Evolutionary conservation across 169 alveolate genomes (phyloP).

Genomic region (Eimeria necatrix): DNA sequence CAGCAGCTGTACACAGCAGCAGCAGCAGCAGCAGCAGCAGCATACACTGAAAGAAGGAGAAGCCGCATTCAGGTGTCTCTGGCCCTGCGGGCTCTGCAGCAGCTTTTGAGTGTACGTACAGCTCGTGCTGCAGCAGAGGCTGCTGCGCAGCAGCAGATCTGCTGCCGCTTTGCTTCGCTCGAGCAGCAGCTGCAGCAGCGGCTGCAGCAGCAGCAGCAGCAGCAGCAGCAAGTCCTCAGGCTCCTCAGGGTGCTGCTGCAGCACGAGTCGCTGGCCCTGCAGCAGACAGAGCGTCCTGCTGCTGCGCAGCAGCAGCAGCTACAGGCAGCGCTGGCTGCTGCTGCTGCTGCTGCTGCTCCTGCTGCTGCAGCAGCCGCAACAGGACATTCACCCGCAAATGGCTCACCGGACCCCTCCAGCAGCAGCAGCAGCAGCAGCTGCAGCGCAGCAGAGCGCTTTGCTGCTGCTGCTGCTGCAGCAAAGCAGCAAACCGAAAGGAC

Average conservation of each 20-base stretch:
- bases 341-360: background rate
- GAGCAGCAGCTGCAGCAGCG: background rate
- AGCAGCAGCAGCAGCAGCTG: slow-evolving; percentile 40
- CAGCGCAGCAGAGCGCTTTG: background rate
- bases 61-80: background rate
- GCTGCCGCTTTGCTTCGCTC: background rate
- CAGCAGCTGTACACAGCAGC: slow-evolving; percentile 29
- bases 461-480: background rate
- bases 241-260: slow-evolving; percentile 14
- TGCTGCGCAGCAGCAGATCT: background rate
- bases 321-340: background rate
- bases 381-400: too few species aligned
- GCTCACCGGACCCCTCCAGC: background rate
- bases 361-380: slow-evolving; percentile 1
- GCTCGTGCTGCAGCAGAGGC: background rate
- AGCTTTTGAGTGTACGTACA: background rate
- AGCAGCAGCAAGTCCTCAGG: slow-evolving; percentile 13
- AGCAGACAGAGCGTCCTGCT: background rate
- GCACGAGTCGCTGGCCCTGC: slow-evolving; percentile 20
- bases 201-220: slow-evolving; percentile 26
- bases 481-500: background rate
- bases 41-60: background rate
- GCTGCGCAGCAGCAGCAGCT: background rate
- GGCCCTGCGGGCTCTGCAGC: slow-evolving; percentile 1
- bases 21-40: background rate